phyloP scores from a whole-genome alignment of 768 basidiomycete genomes.

The Dentipellis fragilis region DNA sequence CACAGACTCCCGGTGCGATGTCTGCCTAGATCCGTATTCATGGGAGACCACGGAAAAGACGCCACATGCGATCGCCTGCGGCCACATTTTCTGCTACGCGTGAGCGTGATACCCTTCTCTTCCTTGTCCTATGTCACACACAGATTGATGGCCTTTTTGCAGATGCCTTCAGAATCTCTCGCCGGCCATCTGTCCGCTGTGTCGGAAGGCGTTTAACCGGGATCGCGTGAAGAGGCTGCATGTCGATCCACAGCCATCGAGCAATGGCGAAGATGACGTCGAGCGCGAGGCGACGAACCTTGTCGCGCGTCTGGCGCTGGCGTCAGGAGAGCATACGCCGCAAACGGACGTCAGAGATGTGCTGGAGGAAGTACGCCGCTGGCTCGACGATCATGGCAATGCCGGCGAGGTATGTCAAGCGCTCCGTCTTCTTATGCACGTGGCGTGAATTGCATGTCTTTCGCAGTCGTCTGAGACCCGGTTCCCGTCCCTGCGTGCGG shows the following conservation, averaged over 20 bases:
- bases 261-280: constrained; percentile 1
- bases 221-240: constrained; percentile 58
- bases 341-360: constrained; percentile 28
- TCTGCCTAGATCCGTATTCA: constrained; percentile 59
- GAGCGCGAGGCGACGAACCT: constrained; percentile 15
- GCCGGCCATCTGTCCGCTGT: constrained; percentile 53
- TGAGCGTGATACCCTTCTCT: constrained; percentile 25
- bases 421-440: too few species aligned
- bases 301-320: constrained; percentile 25
- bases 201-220: constrained; percentile 49
- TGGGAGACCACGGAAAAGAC: constrained; percentile 39
- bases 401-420: too few species aligned
- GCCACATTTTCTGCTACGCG: constrained; percentile 66
- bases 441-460: background rate
- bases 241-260: constrained; percentile 29
- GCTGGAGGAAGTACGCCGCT: constrained; percentile 38
- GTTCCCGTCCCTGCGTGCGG: background rate
- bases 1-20: constrained; percentile 64
- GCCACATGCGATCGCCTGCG: constrained; percentile 68
- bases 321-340: constrained; percentile 23
- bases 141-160: constrained; percentile 3
- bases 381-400: constrained; percentile 25
- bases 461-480: background rate
- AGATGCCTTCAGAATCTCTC: constrained; percentile 47
- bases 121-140: constrained; percentile 1